Evolutionary conservation across 2,329 filamentous ascomycete genomes (phyloP).

Genomic region (Fusarium dlaminii): DNA sequence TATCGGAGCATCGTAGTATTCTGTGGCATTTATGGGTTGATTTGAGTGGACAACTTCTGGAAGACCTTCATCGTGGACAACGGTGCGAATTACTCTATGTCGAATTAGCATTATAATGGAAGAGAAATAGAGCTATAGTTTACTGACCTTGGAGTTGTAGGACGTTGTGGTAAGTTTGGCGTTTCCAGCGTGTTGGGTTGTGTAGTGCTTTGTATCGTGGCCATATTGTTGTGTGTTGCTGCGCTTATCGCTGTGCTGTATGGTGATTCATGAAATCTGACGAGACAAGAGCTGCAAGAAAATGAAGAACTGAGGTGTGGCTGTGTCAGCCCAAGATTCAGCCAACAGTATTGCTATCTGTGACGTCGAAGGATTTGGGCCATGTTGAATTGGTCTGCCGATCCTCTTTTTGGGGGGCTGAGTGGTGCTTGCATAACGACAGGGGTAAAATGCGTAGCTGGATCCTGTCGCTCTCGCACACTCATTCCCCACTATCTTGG

Average conservation of each 20-base stretch:
- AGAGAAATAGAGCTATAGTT: background rate
- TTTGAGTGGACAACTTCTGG: conserved; percentile 29
- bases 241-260: background rate
- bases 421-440: background rate
- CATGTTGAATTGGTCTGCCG: background rate
- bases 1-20: conserved; percentile 27
- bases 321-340: conserved; percentile 4
- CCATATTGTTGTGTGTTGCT: background rate
- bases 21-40: background rate
- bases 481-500: background rate
- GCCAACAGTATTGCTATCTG: background rate
- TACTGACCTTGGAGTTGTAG: background rate
- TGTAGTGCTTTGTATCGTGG: conserved; percentile 1
- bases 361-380: conserved; percentile 20
- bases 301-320: background rate
- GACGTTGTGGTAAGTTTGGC: background rate
- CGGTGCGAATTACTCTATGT: conserved; percentile 7
- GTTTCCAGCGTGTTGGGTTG: background rate
- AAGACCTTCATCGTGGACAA: conserved; percentile 28
- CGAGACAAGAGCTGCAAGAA: background rate
- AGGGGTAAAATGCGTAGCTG: background rate
- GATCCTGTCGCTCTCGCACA: background rate
- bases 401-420: background rate
- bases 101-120: background rate
- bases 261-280: background rate